Evolutionary conservation across 805 yeast species (phyloP).

Genomic region (Tetrapisispora fleetii): DNA sequence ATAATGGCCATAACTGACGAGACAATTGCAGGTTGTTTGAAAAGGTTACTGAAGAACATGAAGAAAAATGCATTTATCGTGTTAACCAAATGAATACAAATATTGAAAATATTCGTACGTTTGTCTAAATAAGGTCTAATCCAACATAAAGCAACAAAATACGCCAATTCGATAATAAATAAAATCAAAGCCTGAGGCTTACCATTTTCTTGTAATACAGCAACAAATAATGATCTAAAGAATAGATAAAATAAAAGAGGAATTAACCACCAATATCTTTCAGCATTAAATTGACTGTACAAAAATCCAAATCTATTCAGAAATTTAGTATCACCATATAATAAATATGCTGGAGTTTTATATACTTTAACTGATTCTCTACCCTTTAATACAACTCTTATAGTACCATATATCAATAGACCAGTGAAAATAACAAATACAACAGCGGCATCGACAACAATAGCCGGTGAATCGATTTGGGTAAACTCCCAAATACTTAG

Average conservation of each 20-base stretch:
- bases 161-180: conserved; percentile 64
- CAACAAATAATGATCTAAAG: conserved; percentile 72
- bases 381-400: conserved; percentile 67
- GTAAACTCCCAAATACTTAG: conserved; percentile 86
- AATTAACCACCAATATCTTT: conserved; percentile 71
- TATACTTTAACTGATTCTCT: conserved; percentile 57
- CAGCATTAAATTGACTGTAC: conserved; percentile 85
- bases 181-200: conserved; percentile 71
- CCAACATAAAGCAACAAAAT: conserved; percentile 55
- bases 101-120: conserved; percentile 88
- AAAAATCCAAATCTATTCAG: conserved; percentile 86
- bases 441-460: conserved; percentile 68
- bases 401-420: conserved; percentile 61
- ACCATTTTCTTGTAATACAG: conserved; percentile 73
- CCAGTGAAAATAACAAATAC: conserved; percentile 48
- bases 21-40: conserved; percentile 78
- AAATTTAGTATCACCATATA: conserved; percentile 73
- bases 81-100: conserved; percentile 69
- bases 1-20: conserved; percentile 87
- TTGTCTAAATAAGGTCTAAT: conserved; percentile 88
- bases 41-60: conserved; percentile 77
- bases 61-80: conserved; percentile 78
- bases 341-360: conserved; percentile 84
- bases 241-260: conserved; percentile 57
- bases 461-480: conserved; percentile 72